phyloP scores from a whole-genome alignment of 768 basidiomycete genomes.

The Phallus indusiatus region DNA sequence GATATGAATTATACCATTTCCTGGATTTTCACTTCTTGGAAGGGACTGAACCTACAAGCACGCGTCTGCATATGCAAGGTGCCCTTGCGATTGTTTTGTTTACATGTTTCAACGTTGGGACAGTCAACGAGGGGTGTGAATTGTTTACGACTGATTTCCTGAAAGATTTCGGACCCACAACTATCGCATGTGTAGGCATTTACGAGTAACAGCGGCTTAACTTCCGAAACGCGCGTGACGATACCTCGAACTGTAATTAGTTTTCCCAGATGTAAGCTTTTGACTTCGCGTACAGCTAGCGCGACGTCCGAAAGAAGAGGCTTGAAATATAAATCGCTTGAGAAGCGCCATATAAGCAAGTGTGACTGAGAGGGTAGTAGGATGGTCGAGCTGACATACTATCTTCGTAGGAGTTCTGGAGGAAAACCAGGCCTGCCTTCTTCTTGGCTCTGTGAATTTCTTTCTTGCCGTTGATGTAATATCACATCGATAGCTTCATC shows the following conservation, averaged over 20 bases:
- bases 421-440: conserved; percentile 74
- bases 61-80: conserved; percentile 97
- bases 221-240: conserved; percentile 96
- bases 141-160: conserved; percentile 87
- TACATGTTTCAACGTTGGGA: conserved; percentile 76
- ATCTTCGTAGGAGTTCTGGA: conserved; percentile 83
- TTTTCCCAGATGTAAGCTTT: conserved; percentile 76
- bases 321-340: conserved; percentile 89
- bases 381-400: conserved; percentile 51
- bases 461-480: conserved; percentile 83
- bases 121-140: conserved; percentile 88
- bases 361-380: not conserved
- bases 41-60: conserved; percentile 93
- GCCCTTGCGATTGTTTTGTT: conserved; percentile 78
- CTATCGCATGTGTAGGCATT: conserved; percentile 98
- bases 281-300: conserved; percentile 88
- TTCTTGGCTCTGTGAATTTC: conserved; percentile 74
- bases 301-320: conserved; percentile 68
- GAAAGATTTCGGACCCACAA: conserved; percentile 97
- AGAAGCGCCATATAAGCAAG: not conserved
- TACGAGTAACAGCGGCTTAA: conserved; percentile 93
- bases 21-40: conserved; percentile 98
- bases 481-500: conserved; percentile 97
- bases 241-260: conserved; percentile 96
- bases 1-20: conserved; percentile 68